These are phyloP conservation scores for Gossypium turneri DNA, from an alignment of 345 rosid genomes.

Conservation along the genomic window DNA sequence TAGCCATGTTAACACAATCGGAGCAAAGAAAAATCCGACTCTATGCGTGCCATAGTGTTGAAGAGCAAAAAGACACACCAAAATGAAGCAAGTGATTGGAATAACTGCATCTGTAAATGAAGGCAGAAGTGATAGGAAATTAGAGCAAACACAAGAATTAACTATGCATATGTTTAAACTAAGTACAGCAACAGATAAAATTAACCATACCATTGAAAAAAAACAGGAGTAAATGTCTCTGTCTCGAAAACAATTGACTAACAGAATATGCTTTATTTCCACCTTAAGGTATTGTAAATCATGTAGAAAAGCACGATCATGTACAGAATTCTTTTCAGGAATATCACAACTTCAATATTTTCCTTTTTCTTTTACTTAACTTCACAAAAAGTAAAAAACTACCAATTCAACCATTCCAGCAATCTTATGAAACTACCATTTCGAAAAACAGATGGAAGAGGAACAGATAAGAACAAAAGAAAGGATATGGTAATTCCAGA, in stretches of 20 bases:
- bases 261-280: neutral
- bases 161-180: neutral
- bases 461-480: neutral
- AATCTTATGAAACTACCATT: constrained; percentile 2
- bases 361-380: neutral
- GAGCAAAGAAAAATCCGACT: constrained; percentile 89
- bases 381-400: neutral
- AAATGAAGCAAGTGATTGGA: constrained; percentile 93
- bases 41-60: constrained; percentile 98
- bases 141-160: constrained; percentile 1
- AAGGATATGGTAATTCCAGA: constrained; percentile 11
- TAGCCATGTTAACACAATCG: constrained; percentile 77
- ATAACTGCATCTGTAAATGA: constrained; percentile 77
- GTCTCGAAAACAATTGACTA: neutral
- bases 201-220: neutral
- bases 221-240: neutral
- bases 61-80: constrained; percentile 92
- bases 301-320: neutral
- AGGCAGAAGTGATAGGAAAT: neutral
- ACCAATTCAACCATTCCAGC: neutral
- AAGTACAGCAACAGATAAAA: neutral
- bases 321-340: neutral
- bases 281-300: neutral
- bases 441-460: neutral
- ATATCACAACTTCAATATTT: neutral